phyloP scores from a whole-genome alignment of 495 filamentous ascomycete species.

The Penicillium tannophilum region DNA sequence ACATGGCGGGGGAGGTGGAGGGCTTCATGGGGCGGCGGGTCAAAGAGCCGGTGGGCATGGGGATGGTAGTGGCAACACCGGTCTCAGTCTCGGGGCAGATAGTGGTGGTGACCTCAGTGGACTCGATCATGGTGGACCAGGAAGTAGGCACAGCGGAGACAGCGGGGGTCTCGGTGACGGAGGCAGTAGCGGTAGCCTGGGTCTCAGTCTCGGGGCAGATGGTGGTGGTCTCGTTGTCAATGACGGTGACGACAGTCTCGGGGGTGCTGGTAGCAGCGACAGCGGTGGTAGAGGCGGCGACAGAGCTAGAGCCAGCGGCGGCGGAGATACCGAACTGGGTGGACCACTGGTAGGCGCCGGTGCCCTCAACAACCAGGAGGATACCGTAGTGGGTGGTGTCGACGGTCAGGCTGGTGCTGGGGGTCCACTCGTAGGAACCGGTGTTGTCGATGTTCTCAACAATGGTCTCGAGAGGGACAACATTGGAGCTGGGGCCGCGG shows the following conservation, averaged over 20 bases:
- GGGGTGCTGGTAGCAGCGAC: slow-evolving; percentile 21
- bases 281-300: slow-evolving; percentile 14
- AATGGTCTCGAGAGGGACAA: slow-evolving; percentile 55
- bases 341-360: slow-evolving; percentile 67
- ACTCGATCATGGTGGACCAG: slow-evolving; percentile 2
- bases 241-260: slow-evolving; percentile 26
- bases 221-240: slow-evolving; percentile 24
- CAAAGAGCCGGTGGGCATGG: slow-evolving; percentile 29
- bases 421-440: slow-evolving; percentile 61
- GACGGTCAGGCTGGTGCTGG: slow-evolving; percentile 46
- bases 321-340: slow-evolving; percentile 66
- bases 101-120: slow-evolving; percentile 26
- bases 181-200: slow-evolving; percentile 16
- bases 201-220: slow-evolving; percentile 27
- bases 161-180: slow-evolving; percentile 9
- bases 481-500: slow-evolving; percentile 59
- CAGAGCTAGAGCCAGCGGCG: slow-evolving; percentile 43
- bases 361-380: slow-evolving; percentile 63
- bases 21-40: slow-evolving; percentile 17
- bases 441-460: slow-evolving; percentile 59
- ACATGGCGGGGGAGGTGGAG: slow-evolving; percentile 10
- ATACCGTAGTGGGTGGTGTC: slow-evolving; percentile 64
- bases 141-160: slow-evolving; percentile 6
- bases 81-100: slow-evolving; percentile 25
- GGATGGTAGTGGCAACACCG: slow-evolving; percentile 16